These are phyloP conservation scores for Suillus tomentosus DNA, from an alignment of 768 basidiomycete species.

Conservation along the genomic window DNA sequence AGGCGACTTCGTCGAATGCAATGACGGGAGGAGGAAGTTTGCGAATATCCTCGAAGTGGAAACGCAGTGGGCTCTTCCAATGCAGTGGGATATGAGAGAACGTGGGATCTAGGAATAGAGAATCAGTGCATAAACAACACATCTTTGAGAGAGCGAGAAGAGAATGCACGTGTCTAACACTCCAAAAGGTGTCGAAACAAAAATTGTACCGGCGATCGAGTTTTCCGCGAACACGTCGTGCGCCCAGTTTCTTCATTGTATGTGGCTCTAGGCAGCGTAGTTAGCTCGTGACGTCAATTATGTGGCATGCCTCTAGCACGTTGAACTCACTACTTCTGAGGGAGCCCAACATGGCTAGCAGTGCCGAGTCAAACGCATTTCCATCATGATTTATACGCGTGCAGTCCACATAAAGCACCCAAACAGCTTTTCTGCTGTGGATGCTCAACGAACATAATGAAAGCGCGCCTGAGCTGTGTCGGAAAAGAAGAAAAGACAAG, in stretches of 20 bases:
- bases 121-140: too few relatives aligned
- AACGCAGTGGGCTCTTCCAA: slow-evolving; percentile 94
- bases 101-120: slow-evolving; percentile 35
- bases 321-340: slow-evolving; percentile 72
- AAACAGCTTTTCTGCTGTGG: slow-evolving; percentile 75
- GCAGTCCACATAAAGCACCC: slow-evolving; percentile 92
- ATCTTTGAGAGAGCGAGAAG: background rate
- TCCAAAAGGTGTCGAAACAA: background rate
- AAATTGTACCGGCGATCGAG: slow-evolving; percentile 47
- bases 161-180: slow-evolving; percentile 6
- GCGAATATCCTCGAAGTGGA: too few relatives aligned
- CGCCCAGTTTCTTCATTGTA: slow-evolving; percentile 65
- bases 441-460: slow-evolving; percentile 76
- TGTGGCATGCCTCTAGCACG: background rate
- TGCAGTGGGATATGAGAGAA: slow-evolving; percentile 83
- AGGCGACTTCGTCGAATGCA: too few relatives aligned
- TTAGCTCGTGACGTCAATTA: slow-evolving; percentile 37
- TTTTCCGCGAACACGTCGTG: slow-evolving; percentile 59
- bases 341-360: slow-evolving; percentile 86
- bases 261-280: slow-evolving; percentile 66
- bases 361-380: slow-evolving; percentile 88
- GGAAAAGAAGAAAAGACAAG: background rate
- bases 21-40: too few relatives aligned
- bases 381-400: slow-evolving; percentile 98
- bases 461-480: slow-evolving; percentile 62